Evolutionary conservation across 2,329 filamentous ascomycete species (phyloP).

Genomic region (Dactylellina parvicollis): DNA sequence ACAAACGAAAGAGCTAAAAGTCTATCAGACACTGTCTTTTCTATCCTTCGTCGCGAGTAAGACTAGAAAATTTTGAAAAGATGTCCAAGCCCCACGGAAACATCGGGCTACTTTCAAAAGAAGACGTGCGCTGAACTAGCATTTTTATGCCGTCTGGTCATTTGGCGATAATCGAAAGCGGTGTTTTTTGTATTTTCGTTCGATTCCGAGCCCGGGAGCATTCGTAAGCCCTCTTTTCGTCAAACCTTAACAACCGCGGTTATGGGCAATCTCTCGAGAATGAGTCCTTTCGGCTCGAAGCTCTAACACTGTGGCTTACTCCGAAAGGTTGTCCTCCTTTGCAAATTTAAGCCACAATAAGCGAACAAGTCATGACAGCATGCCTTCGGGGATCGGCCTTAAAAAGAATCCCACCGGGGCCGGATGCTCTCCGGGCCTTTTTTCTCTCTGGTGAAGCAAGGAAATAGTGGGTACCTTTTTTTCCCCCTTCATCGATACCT

Average conservation of each 20-base stretch:
- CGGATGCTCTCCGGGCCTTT: neutral
- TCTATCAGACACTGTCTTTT: neutral
- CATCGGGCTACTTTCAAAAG: slow-evolving; percentile 38
- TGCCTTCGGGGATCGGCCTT: neutral
- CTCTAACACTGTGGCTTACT: slow-evolving; percentile 36
- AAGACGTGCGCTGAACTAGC: slow-evolving; percentile 6
- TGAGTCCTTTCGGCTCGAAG: slow-evolving; percentile 4
- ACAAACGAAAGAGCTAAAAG: slow-evolving; percentile 21
- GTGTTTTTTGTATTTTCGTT: slow-evolving; percentile 4
- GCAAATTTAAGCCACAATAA: slow-evolving; percentile 51
- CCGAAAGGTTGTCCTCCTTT: slow-evolving; percentile 14
- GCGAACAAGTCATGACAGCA: slow-evolving; percentile 4
- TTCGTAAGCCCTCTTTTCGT: slow-evolving; percentile 7
- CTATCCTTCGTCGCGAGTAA: slow-evolving; percentile 17
- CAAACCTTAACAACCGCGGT: slow-evolving; percentile 23
- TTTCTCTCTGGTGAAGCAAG: too few species aligned
- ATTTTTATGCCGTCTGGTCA: slow-evolving; percentile 14
- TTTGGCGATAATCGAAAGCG: slow-evolving; percentile 16
- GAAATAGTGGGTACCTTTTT: neutral
- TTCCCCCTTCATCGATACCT: too few species aligned
- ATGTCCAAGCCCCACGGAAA: slow-evolving; percentile 52
- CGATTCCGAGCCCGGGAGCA: too few species aligned
- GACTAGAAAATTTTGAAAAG: slow-evolving; percentile 1
- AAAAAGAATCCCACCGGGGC: slow-evolving; percentile 8
- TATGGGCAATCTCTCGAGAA: slow-evolving; percentile 21